A percentile compares a stretch with the other conserved stretches of the same genome.
Evolutionary conservation across 768 basidiomycete genomes (phyloP).

Genomic region (Suillus tomentosus): DNA sequence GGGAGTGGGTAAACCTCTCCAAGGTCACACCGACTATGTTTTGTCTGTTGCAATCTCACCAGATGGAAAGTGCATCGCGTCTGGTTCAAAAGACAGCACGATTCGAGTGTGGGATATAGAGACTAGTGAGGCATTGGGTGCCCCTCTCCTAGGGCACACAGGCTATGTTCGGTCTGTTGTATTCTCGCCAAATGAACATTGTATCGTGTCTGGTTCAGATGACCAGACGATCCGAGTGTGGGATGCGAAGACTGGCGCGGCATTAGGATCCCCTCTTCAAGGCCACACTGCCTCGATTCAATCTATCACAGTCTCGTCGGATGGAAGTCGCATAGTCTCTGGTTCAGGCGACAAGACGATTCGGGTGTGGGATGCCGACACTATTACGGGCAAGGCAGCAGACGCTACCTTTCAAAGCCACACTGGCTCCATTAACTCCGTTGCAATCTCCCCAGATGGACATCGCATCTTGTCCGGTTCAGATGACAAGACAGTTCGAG

Average conservation of each 20-base stretch:
- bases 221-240: background rate
- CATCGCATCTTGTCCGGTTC: too few relatives aligned
- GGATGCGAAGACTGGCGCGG: background rate
- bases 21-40: background rate
- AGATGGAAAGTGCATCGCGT: background rate
- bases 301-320: too few relatives aligned
- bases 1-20: background rate
- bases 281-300: too few relatives aligned
- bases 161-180: background rate
- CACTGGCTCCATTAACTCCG: background rate
- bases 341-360: too few relatives aligned
- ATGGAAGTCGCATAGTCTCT: too few relatives aligned
- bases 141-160: background rate
- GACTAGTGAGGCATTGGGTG: background rate
- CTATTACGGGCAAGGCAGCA: too few relatives aligned
- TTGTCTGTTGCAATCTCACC: conserved; percentile 1
- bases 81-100: conserved; percentile 1
- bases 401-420: background rate
- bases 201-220: too few relatives aligned
- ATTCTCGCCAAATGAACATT: too few relatives aligned
- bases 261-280: background rate
- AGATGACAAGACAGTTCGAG: too few relatives aligned
- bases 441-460: background rate
- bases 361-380: too few relatives aligned
- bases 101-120: conserved; percentile 2